Evolutionary conservation across 1,284 basidiomycete species (phyloP).

Genomic region (Apiotrichum laibachii): DNA sequence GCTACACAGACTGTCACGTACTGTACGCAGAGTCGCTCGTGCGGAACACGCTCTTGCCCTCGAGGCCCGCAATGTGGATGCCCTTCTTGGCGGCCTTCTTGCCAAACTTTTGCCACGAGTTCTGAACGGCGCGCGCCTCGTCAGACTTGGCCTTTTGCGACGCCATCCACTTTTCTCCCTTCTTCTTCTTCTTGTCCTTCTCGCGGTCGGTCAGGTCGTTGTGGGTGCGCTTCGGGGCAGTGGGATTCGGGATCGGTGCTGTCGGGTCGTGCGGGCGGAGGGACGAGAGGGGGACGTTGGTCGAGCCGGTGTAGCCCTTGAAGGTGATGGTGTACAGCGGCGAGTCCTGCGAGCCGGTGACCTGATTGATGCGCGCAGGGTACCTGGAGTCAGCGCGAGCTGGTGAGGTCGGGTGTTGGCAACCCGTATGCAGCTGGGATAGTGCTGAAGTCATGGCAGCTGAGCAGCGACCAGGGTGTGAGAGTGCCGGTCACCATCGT

Average conservation of each 20-base stretch:
- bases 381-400: conserved; percentile 56
- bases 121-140: conserved; percentile 84
- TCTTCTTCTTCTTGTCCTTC: conserved; percentile 86
- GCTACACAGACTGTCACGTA: neutral
- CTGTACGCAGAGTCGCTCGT: conserved; percentile 53
- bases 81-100: conserved; percentile 96
- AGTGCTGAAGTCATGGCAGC: too few relatives aligned
- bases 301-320: conserved; percentile 92
- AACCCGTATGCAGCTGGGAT: too few relatives aligned
- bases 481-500: too few relatives aligned
- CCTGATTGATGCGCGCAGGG: conserved; percentile 82
- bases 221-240: conserved; percentile 66
- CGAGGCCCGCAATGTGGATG: conserved; percentile 70
- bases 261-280: conserved; percentile 59
- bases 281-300: conserved; percentile 72
- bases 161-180: conserved; percentile 94
- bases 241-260: conserved; percentile 57
- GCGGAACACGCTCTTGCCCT: conserved; percentile 91
- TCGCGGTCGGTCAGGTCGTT: conserved; percentile 75
- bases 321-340: conserved; percentile 90
- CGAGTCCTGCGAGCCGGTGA: conserved; percentile 80
- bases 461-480: too few relatives aligned
- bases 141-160: conserved; percentile 80
- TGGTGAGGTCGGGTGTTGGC: too few relatives aligned
- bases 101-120: conserved; percentile 95